These are phyloP conservation scores for Candida insectorum DNA, from an alignment of 805 yeast genomes.

Conservation along the genomic window DNA sequence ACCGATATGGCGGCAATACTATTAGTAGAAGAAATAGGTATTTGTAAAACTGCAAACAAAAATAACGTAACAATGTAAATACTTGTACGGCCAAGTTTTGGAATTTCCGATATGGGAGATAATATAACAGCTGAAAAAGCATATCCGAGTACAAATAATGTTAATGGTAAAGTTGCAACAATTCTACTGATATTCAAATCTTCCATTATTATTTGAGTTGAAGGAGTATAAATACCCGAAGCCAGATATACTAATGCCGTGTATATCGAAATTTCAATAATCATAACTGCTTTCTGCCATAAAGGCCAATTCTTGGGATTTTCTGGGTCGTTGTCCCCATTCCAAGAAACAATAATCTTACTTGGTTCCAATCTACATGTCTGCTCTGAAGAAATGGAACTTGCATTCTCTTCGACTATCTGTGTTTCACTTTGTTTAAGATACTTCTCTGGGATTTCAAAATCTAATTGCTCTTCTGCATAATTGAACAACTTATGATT, in stretches of 20 bases:
- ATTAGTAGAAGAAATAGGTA: constrained; percentile 51
- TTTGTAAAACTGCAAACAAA: constrained; percentile 50
- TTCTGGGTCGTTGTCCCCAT: constrained; percentile 43
- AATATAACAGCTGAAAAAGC: constrained; percentile 61
- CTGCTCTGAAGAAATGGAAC: too few species aligned
- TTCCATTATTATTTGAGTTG: constrained; percentile 40
- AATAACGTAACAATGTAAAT: constrained; percentile 49
- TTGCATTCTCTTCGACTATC: too few species aligned
- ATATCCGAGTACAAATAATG: constrained; percentile 58
- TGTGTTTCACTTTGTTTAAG: too few species aligned
- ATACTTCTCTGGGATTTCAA: constrained; percentile 28
- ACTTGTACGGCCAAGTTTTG: constrained; percentile 50
- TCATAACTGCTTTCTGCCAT: constrained; percentile 32
- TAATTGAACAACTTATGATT: constrained; percentile 18
- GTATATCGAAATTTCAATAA: constrained; percentile 16
- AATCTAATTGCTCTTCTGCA: constrained; percentile 27
- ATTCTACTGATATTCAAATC: constrained; percentile 45
- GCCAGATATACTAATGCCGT: constrained; percentile 48
- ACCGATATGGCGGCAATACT: constrained; percentile 51
- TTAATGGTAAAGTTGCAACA: constrained; percentile 49
- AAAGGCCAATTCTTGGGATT: constrained; percentile 56
- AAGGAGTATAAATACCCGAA: constrained; percentile 55
- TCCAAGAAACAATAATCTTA: constrained; percentile 4
- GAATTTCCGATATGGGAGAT: constrained; percentile 58
- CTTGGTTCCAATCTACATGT: too few species aligned